These are phyloP conservation scores for Sordariomycetes sp. DNA, from an alignment of 2,329 filamentous ascomycete genomes.

Conservation along the genomic window DNA sequence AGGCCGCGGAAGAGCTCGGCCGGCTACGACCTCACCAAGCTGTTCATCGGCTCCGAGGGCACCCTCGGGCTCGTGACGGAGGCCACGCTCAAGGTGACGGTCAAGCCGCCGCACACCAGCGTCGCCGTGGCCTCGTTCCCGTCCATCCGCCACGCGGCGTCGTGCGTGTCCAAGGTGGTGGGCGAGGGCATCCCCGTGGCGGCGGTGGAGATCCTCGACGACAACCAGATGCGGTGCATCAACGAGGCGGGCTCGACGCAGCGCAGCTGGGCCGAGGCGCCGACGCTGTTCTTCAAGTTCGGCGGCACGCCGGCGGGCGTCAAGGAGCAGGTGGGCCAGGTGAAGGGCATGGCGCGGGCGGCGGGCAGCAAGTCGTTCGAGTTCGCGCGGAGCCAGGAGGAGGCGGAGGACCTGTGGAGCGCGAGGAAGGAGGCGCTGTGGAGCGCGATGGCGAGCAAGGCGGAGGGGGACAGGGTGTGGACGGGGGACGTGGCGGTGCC, in stretches of 20 bases:
- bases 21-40: conserved; percentile 81
- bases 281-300: conserved; percentile 81
- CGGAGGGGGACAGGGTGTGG: conserved; percentile 64
- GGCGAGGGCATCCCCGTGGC: conserved; percentile 73
- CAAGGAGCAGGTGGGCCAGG: conserved; percentile 66
- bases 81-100: conserved; percentile 77
- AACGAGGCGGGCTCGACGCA: conserved; percentile 56
- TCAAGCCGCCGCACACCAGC: conserved; percentile 66
- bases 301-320: conserved; percentile 58
- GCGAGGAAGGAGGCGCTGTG: conserved; percentile 77
- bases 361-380: conserved; percentile 61
- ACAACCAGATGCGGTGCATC: conserved; percentile 72
- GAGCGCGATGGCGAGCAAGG: conserved; percentile 62
- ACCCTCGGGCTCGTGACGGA: conserved; percentile 88
- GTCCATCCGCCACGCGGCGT: conserved; percentile 57
- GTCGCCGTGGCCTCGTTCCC: conserved; percentile 62
- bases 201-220: conserved; percentile 87
- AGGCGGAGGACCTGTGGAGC: conserved; percentile 71
- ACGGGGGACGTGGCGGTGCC: conserved; percentile 82
- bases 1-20: conserved; percentile 82
- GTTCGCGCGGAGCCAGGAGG: conserved; percentile 59
- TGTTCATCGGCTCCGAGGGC: conserved; percentile 86
- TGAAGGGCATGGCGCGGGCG: conserved; percentile 50
- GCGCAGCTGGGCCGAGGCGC: conserved; percentile 58
- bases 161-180: conserved; percentile 73